Percentiles rank a stretch among this genome's conserved stretches.
phyloP scores from a whole-genome alignment of 371 early-diverging fungal genomes.

The Rhizopus stolonifer region DNA sequence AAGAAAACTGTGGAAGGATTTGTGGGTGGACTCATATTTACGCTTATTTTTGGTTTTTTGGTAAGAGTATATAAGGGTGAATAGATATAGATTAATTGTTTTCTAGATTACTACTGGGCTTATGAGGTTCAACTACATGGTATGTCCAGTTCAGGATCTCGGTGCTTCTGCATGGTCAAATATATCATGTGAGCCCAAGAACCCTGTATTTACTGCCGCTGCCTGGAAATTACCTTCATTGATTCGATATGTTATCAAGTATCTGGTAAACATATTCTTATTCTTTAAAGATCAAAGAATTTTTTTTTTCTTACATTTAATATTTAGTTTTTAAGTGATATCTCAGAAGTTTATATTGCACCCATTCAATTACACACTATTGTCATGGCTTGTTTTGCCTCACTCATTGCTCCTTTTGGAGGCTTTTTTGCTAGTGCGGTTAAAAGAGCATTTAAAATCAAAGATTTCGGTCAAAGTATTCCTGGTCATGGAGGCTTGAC shows the following conservation, averaged over 20 bases:
- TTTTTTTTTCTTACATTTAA: too few species aligned
- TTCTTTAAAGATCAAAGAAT: neutral
- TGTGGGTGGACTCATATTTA: conserved; percentile 90
- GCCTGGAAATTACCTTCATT: conserved; percentile 43
- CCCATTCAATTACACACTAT: conserved; percentile 90
- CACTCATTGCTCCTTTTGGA: conserved; percentile 98
- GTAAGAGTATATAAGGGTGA: conserved; percentile 36
- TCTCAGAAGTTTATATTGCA: conserved; percentile 53
- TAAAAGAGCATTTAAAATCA: conserved; percentile 97
- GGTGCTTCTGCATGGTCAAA: conserved; percentile 49
- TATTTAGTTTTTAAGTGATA: conserved; percentile 24
- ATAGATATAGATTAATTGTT: neutral
- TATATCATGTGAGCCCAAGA: conserved; percentile 42
- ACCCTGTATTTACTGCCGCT: conserved; percentile 46
- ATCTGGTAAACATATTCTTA: conserved; percentile 24
- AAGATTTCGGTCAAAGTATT: conserved; percentile 97
- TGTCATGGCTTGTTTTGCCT: conserved; percentile 92
- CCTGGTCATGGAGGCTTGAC: conserved; percentile 99
- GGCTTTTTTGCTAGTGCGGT: conserved; percentile 99
- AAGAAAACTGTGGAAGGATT: conserved; percentile 99
- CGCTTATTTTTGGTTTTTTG: conserved; percentile 83
- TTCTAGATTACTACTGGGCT: conserved; percentile 30
- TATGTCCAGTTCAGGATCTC: conserved; percentile 75
- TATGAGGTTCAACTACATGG: conserved; percentile 77
- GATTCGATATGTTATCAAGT: conserved; percentile 24